phyloP scores from a whole-genome alignment of 106 monocot species.

The Dioscorea alata region DNA sequence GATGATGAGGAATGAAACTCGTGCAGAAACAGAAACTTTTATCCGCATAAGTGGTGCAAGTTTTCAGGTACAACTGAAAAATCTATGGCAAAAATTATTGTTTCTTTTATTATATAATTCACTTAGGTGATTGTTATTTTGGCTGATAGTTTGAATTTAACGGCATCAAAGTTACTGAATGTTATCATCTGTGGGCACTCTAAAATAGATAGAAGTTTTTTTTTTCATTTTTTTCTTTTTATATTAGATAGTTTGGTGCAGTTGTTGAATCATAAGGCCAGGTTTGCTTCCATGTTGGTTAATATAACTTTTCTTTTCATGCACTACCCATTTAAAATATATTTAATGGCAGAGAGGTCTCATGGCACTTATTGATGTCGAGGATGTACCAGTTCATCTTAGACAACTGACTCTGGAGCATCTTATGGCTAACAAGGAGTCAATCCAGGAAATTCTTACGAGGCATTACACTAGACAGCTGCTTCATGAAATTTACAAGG shows the following conservation, averaged over 20 bases:
- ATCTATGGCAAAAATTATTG: no score
- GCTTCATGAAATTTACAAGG: conserved; percentile 99
- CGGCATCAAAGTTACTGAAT: no score
- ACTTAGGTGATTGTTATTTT: no score
- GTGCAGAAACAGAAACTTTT: conserved; percentile 33
- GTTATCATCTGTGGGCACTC: no score
- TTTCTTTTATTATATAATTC: no score
- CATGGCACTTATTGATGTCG: conserved; percentile 91
- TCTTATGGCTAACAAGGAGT: conserved; percentile 84
- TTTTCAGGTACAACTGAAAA: conserved; percentile 55
- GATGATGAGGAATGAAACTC: conserved; percentile 51
- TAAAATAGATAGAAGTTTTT: no score
- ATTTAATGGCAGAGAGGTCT: conserved; percentile 72
- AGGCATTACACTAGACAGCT: conserved; percentile 82
- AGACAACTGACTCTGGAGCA: conserved; percentile 61
- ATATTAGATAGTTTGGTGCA: no score
- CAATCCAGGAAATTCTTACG: conserved; percentile 67
- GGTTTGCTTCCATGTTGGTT: no score
- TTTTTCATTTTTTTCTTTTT: no score
- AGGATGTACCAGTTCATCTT: conserved; percentile 87
- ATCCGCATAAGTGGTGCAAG: conserved; percentile 37
- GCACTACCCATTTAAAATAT: conserved; percentile 3
- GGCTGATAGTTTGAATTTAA: no score
- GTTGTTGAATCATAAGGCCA: no score
- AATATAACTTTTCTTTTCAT: no score